Evolutionary conservation across 1,139 yeast species (phyloP).

Genomic region (Magnusiomyces sp.): DNA sequence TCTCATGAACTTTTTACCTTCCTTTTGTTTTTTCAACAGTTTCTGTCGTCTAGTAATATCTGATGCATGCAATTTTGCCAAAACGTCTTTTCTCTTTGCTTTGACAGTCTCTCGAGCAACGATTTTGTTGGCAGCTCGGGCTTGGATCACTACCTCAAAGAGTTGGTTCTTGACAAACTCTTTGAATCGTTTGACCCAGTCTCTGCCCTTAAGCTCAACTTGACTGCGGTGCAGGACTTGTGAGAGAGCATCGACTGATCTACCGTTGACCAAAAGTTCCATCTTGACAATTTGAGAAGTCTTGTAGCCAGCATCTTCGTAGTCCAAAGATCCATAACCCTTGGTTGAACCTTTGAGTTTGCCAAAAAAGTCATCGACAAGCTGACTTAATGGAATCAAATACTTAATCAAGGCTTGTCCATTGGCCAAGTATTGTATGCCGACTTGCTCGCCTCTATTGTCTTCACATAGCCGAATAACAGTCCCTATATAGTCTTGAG

Average conservation of each 20-base stretch:
- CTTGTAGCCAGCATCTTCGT: conserved; percentile 85
- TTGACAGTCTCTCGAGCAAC: conserved; percentile 90
- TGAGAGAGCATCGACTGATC: conserved; percentile 84
- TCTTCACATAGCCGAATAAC: conserved; percentile 81
- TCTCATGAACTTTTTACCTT: conserved; percentile 83
- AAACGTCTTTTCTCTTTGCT: conserved; percentile 87
- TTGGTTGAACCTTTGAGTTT: conserved; percentile 80
- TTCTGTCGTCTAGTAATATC: conserved; percentile 88
- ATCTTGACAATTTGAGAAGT: conserved; percentile 76
- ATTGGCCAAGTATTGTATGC: conserved; percentile 65
- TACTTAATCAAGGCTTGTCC: conserved; percentile 79
- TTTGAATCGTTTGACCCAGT: conserved; percentile 75
- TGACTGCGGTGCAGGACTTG: conserved; percentile 82
- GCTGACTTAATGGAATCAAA: conserved; percentile 74
- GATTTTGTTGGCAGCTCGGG: conserved; percentile 72
- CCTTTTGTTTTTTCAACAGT: conserved; percentile 79
- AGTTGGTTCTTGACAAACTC: conserved; percentile 72
- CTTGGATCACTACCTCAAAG: conserved; percentile 90
- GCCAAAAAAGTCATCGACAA: conserved; percentile 93
- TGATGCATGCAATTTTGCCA: conserved; percentile 87
- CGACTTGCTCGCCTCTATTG: conserved; percentile 76
- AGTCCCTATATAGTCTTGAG: conserved; percentile 78
- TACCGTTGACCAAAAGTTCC: conserved; percentile 84
- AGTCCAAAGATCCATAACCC: conserved; percentile 91
- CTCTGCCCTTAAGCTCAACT: conserved; percentile 62